These are phyloP conservation scores for Blastocystis sp. DNA, from an alignment of 352 stramenopile species.

Conservation along the genomic window DNA sequence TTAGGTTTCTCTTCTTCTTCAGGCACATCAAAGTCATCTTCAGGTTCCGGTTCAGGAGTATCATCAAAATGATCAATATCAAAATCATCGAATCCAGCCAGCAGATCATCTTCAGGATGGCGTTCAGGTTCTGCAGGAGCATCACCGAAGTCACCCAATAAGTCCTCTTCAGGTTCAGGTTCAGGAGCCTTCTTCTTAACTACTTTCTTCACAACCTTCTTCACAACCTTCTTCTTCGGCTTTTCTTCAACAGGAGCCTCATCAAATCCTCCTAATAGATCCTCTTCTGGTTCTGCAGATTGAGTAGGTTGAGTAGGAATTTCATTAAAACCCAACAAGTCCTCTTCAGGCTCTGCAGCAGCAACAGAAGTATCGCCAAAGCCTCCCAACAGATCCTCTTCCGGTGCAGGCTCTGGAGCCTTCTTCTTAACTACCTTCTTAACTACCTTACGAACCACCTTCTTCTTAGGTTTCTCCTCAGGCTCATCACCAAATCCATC, in stretches of 20 bases:
- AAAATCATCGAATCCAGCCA: slow-evolving; percentile 33
- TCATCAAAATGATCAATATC: slow-evolving; percentile 4
- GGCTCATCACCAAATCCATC: neutral
- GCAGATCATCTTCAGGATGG: slow-evolving; percentile 46
- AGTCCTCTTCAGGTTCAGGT: slow-evolving; percentile 59
- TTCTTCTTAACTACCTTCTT: slow-evolving; percentile 61
- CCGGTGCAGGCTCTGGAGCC: slow-evolving; percentile 39
- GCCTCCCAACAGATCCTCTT: slow-evolving; percentile 42
- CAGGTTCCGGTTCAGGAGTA: neutral
- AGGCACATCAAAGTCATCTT: neutral
- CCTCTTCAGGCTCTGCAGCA: slow-evolving; percentile 29
- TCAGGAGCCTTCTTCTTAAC: slow-evolving; percentile 65
- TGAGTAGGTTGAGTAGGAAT: neutral
- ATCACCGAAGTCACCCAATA: slow-evolving; percentile 14
- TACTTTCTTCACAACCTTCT: slow-evolving; percentile 55
- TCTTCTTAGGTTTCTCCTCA: slow-evolving; percentile 61
- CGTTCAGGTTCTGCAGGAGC: slow-evolving; percentile 29
- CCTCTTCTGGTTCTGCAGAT: slow-evolving; percentile 23
- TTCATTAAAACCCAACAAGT: slow-evolving; percentile 47
- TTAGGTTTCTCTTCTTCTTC: slow-evolving; percentile 53
- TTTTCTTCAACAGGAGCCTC: slow-evolving; percentile 15
- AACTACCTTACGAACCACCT: slow-evolving; percentile 27
- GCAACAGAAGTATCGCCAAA: slow-evolving; percentile 20
- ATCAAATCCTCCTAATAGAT: neutral
- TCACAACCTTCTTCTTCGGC: slow-evolving; percentile 66